Evolutionary conservation across 495 filamentous ascomycete species (phyloP), one percentile per base, ranked within the genome.

Genomic region (Penicillium riverlandense): DNA sequence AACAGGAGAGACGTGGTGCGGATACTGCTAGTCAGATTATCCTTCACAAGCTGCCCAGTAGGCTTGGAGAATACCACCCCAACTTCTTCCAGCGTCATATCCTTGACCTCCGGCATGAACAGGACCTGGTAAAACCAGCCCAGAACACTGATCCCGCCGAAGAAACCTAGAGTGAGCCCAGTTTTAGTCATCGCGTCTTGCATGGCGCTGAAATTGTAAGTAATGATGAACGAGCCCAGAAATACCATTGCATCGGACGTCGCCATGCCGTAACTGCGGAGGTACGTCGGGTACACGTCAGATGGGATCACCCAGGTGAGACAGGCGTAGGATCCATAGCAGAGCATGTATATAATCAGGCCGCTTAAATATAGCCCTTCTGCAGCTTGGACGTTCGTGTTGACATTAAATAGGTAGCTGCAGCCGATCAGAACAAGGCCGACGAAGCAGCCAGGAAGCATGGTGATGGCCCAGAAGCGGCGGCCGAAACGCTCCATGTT

Each of bases 91-190:
- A 80, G 61, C n/a, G 75, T 71, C 61, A 75, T 75, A 48, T 80
- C 77, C 63, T 79, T 80, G 4, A 77, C 80, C 64, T 82, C 77
- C 0, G 76, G 76, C 76, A 80, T 80, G 57, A 82, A 82, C 14
- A 79, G 45, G 15, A 79, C 63, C 61, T 79, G 76, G 50, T 79
- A 79, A 43, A 77, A 55, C 74, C 74, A 78, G 10, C 75, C 76
- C 0, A 82, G 10, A 1, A 74, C 65, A 2, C 76, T 76, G 47
- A 80, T 78, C 13, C 77, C 78, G 47, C 77, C 76, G 52, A 79
- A 82, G 61, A 80, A 82, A 11, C 78, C 77, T 0, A 80, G 67
- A 0, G 74, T 70, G n/a, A 82, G 62, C 16, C 77, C 77, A 27
- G 75, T 80, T 7, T 61, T 64, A 9, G 70, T 70, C 73, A 82